Conservation (phyloP, 176 grass and related monocot genomes). For the Aegilops sharonensis region DNA sequence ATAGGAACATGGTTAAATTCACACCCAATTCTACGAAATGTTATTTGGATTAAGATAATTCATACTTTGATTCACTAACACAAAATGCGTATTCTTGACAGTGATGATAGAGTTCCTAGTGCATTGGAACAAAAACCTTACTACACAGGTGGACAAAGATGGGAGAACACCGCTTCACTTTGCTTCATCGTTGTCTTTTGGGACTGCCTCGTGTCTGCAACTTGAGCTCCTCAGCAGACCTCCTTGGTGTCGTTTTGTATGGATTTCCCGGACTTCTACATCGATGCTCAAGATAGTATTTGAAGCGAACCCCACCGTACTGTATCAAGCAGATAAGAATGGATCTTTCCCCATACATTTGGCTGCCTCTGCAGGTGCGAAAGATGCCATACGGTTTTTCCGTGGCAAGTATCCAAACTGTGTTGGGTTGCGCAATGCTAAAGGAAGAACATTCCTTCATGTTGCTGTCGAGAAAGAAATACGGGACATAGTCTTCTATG, state of each 20-base stretch:
- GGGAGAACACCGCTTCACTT: neutral
- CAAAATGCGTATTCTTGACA: neutral
- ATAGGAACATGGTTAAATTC: too few species aligned
- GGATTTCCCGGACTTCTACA: neutral
- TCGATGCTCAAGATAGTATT: neutral
- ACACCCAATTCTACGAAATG: too few species aligned
- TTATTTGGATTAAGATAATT: too few species aligned
- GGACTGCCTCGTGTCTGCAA: neutral
- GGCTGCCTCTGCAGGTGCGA: neutral
- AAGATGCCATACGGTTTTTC: neutral
- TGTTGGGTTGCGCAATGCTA: too few species aligned
- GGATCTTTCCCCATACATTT: neutral
- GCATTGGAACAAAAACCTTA: neutral
- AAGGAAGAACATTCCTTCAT: too few species aligned
- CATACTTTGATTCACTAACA: neutral
- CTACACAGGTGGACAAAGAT: neutral
- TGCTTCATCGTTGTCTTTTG: neutral
- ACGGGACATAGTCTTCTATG: accelerated
- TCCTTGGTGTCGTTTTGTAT: neutral
- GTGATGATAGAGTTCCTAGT: neutral
- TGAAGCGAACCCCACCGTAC: accelerated
- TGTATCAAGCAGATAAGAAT: neutral
- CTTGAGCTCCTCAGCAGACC: neutral
- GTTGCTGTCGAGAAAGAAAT: neutral
- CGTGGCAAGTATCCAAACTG: too few species aligned